These are phyloP conservation scores for Fusarium sp. DNA, from an alignment of 2,329 filamentous ascomycete genomes.

Conservation along the genomic window DNA sequence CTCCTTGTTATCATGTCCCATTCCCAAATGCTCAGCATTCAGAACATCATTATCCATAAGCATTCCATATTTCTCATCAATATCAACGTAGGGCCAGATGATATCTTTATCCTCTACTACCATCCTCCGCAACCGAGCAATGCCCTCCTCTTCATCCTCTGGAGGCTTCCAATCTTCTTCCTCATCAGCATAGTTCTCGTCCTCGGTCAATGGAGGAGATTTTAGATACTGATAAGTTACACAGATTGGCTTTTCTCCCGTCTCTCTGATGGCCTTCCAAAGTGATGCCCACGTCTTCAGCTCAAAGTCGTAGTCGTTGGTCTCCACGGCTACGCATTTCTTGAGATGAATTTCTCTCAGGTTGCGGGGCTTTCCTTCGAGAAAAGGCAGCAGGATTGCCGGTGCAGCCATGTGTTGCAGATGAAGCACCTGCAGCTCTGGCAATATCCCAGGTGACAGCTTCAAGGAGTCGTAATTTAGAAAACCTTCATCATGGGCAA, in stretches of 20 bases:
- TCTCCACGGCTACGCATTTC: background rate
- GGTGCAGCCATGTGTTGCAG: slow-evolving; percentile 2
- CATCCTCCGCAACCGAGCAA: background rate
- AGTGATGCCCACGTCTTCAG: background rate
- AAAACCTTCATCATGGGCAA: background rate
- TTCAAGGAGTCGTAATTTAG: background rate
- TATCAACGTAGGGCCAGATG: slow-evolving; percentile 12
- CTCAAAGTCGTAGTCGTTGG: background rate
- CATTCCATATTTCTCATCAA: slow-evolving; percentile 7
- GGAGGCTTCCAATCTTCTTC: background rate
- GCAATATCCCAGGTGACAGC: background rate
- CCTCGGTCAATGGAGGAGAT: background rate
- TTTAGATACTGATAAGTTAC: background rate
- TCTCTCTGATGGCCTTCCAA: background rate
- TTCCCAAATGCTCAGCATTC: background rate
- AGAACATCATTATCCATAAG: background rate
- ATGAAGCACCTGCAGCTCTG: background rate
- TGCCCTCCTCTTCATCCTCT: background rate
- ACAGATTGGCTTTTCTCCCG: background rate
- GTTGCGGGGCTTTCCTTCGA: background rate
- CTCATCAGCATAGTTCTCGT: background rate
- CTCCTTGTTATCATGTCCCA: slow-evolving; percentile 5
- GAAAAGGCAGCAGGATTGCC: background rate
- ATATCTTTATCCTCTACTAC: background rate
- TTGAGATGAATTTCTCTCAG: background rate